A percentile compares a stretch with the other conserved stretches of the same genome.
Evolutionary conservation across 2,329 filamentous ascomycete genomes (phyloP).

Genomic region (Monosporascus sp.): DNA sequence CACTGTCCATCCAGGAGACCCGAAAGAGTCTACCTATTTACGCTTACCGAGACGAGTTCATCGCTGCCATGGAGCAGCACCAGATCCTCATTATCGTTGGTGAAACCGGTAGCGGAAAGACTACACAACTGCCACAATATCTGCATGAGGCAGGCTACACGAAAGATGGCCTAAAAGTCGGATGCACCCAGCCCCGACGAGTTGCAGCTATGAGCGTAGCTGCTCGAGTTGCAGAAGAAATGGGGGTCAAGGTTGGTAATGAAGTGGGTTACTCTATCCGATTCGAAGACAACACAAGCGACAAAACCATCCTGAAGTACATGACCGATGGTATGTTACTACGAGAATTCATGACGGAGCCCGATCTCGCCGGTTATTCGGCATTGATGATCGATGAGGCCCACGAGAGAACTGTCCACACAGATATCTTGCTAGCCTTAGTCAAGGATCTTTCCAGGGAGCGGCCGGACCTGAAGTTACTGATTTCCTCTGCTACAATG

Average conservation of each 20-base stretch:
- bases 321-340: slow-evolving; percentile 97
- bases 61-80: slow-evolving; percentile 78
- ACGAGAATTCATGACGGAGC: slow-evolving; percentile 83
- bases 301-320: slow-evolving; percentile 90
- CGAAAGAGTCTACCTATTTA: slow-evolving; percentile 88
- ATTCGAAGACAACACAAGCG: slow-evolving; percentile 87
- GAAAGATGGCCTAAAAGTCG: slow-evolving; percentile 76
- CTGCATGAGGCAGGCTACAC: slow-evolving; percentile 88
- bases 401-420: slow-evolving; percentile 87
- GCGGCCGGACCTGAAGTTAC: slow-evolving; percentile 77
- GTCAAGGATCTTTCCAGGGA: slow-evolving; percentile 83
- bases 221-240: slow-evolving; percentile 91
- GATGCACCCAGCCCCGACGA: slow-evolving; percentile 88
- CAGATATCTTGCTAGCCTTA: slow-evolving; percentile 82
- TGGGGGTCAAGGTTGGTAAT: slow-evolving; percentile 81
- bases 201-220: slow-evolving; percentile 97
- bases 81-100: slow-evolving; percentile 90
- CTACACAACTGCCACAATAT: slow-evolving; percentile 91
- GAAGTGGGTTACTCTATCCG: slow-evolving; percentile 94
- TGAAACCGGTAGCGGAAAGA: slow-evolving; percentile 93
- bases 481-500: slow-evolving; percentile 93
- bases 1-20: slow-evolving; percentile 83
- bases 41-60: slow-evolving; percentile 75
- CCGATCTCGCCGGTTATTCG: slow-evolving; percentile 74
- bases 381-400: slow-evolving; percentile 96